Base-by-base conservation (phyloP, 441 rosid species). In the Biscutella auriculata region DNA sequence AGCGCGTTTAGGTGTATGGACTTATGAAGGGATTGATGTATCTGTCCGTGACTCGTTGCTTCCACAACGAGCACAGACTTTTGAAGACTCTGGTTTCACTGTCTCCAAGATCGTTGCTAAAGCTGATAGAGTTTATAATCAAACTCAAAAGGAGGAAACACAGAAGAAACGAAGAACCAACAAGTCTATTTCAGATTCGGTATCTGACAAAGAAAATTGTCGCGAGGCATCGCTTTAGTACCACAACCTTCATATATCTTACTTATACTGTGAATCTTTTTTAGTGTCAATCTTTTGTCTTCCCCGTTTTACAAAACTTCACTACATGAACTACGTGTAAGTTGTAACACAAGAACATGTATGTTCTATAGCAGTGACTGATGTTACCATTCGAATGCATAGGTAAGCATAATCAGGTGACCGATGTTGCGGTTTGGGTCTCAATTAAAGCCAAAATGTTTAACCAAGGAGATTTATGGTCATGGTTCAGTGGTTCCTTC, bases 11-110 rank as follows among this genome's bases (percentile, higher is more conserved):
- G 77, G 96, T 17, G 85, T 77, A 45, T 88, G 98, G 98, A 86
- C 89, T 29, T 76, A 88, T 29, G 88, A 84, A 12, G 94, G 92
- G 57, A 76, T 92, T 9, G 91, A 84, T 45, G 70, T 88, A 27
- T 68, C 82, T 32, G 73, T 79, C 32, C 82, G 94, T 23, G 84
- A 81, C 70, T 72, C 96, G 11, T 52, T 88, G 63, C 73, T 88
- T 65, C 85, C 96, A 15, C 70, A 70, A 65, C 77, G 95, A 51
- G 79, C 95, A 6, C 73, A 71, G 50, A 47, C 54, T 63, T 92
- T 92, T 29, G 94, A 92, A 76, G 85, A 79, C 57, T 77, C 81
- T 6, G 96, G 98, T 23, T 92, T 88, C 76, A 79, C 91, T 0
- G 88, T 84, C 55, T 92, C 98, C 14, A 86, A 82, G 65, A 80